Percentiles rank a stretch among this genome's conserved stretches.
Conservation (phyloP, 345 rosid genomes). For the Melaleuca alternifolia region DNA sequence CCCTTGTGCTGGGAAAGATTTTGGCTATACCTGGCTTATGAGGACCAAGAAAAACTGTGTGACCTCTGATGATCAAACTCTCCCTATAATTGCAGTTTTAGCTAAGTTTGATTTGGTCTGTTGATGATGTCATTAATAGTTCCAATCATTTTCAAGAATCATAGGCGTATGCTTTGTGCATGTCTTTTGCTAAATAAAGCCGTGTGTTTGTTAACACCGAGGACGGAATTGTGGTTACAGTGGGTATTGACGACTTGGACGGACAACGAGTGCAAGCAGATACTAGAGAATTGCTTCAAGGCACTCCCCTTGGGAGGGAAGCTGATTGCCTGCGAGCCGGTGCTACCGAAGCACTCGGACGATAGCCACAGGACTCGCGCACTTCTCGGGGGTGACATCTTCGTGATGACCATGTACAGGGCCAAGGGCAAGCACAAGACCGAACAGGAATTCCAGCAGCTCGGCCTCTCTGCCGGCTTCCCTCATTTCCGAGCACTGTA, state of each 20-base stretch:
- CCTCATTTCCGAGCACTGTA: slow-evolving; percentile 32
- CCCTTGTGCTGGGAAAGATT: not conserved
- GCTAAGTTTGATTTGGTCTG: not conserved
- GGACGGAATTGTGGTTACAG: slow-evolving; percentile 15
- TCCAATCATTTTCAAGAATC: not conserved
- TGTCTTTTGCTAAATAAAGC: not conserved
- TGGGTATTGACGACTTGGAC: slow-evolving; percentile 81
- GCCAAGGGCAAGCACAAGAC: slow-evolving; percentile 79
- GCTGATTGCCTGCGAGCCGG: slow-evolving; percentile 75
- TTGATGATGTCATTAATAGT: not conserved
- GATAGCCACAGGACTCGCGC: slow-evolving; percentile 72
- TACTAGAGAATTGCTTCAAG: slow-evolving; percentile 75
- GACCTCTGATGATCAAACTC: not conserved
- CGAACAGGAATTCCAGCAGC: slow-evolving; percentile 50
- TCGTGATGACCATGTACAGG: slow-evolving; percentile 73
- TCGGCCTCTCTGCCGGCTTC: slow-evolving; percentile 63
- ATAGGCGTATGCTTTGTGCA: not conserved
- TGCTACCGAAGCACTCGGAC: slow-evolving; percentile 56
- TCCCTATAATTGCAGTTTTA: not conserved
- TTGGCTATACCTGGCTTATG: not conserved
- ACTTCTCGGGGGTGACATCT: slow-evolving; percentile 69
- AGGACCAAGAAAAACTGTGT: not conserved
- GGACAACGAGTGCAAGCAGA: slow-evolving; percentile 68
- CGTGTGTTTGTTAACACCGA: not conserved
- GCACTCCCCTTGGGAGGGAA: slow-evolving; percentile 71